Base-by-base conservation (phyloP, 345 rosid species). In the Pistacia vera region DNA sequence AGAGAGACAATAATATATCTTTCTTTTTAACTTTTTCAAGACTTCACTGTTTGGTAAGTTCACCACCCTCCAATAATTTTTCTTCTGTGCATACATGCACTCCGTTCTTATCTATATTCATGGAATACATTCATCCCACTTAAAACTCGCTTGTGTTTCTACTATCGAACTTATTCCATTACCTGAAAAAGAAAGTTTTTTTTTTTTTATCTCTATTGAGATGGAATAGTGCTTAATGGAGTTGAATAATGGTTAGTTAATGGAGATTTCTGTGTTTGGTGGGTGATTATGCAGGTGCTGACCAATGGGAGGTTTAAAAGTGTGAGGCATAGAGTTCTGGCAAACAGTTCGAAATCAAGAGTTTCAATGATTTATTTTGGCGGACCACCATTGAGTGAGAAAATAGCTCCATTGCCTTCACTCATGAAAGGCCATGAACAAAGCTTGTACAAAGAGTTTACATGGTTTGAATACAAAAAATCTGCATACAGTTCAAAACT, bases 281-380 rank as follows among this genome's bases (percentile, higher is more conserved):
- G 68, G 49, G 25, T 44, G 54, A 11, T 28, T 36, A 13, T 63
- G 66, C 61, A 94, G 97, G 98, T 88, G 59, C 85, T 95, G 96
- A 95, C 98, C 18, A 95, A 95, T 80, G 98, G 98, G 66, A 89
- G 91, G 85, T 91, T 95, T 76, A 81, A 81, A 79, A 95, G 98
- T 66, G 97, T 95, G 73, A 90, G 83, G 78, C 98, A 95, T 71
- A 90, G 97, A 67, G 98, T 89, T n/a, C 38, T 95, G 75, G 79
- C 94, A 6, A 89, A 89, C 80, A 62, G 87, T 13, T 38, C 8
- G 2, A 85, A 90, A 76, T 70, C 95, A 25, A 90, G 98, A 66
- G 78, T 90, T 83, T 95, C 98, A 30, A 93, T 86, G 93, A 90
- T 92, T 57, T 95, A 93, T 79, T 95, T 95, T 66, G 94, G 93